A percentile compares a stretch with the other conserved stretches of the same genome.
Evolutionary conservation across 768 basidiomycete genomes (phyloP).

Genomic region (Lactarius trivialis): DNA sequence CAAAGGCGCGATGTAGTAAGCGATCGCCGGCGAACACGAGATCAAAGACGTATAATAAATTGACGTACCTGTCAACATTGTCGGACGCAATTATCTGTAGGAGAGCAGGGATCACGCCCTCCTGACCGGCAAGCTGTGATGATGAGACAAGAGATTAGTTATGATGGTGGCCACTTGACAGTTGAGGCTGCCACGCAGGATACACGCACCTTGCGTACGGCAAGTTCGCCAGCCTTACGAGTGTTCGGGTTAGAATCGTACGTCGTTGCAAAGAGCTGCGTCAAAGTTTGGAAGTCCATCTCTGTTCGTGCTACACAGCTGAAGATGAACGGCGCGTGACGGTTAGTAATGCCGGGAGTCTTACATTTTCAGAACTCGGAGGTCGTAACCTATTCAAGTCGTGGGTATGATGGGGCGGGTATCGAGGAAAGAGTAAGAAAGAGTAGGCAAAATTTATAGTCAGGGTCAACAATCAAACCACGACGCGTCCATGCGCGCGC

Average conservation of each 20-base stretch:
- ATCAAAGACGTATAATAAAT: background rate
- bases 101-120: constrained; percentile 78
- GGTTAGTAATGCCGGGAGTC: background rate
- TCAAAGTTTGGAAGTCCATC: constrained; percentile 74
- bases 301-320: constrained; percentile 10
- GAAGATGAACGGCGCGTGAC: constrained; percentile 1
- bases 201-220: constrained; percentile 70
- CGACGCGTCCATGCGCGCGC: constrained; percentile 20
- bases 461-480: constrained; percentile 14
- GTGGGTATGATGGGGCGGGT: constrained; percentile 15
- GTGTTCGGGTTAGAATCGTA: constrained; percentile 81
- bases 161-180: background rate
- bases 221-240: constrained; percentile 77
- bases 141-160: constrained; percentile 16
- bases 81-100: constrained; percentile 80
- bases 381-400: constrained; percentile 1
- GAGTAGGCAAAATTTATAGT: constrained; percentile 13
- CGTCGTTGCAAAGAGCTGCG: constrained; percentile 73
- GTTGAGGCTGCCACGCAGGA: background rate
- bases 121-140: constrained; percentile 62
- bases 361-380: background rate
- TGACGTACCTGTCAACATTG: constrained; percentile 66
- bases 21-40: background rate
- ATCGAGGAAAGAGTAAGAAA: constrained; percentile 6
- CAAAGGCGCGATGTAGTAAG: constrained; percentile 4